Evolutionary conservation across 1,284 basidiomycete genomes (phyloP), one percentile per base, ranked within the genome.

Genomic region (Coniferiporia weirii): DNA sequence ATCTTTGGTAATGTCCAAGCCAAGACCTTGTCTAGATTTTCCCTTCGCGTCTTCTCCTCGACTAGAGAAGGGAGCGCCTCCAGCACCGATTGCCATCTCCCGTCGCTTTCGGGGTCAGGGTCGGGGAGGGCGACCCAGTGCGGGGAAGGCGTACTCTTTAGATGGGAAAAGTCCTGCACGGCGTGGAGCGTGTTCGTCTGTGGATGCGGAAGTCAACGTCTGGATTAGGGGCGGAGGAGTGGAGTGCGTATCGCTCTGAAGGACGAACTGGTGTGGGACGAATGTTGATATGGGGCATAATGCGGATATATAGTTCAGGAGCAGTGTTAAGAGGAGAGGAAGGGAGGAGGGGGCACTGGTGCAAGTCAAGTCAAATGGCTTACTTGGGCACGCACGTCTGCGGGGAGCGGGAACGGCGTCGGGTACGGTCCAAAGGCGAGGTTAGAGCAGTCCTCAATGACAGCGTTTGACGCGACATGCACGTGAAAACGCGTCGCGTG

Each of bases 161-260:
- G 87, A 70, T 93, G 91, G 20, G 89, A 89, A 68, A 93, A 93
- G 65, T 93, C 91, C 67, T 88, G 87, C 6, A 91, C 81, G 54
- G 53, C 36, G 38, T 49, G 49, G 52, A 48, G 43, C 51, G 52
- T 50, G 38, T 62, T 55, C 51, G 52, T 49, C 48, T 50, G 46
- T 2, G 15, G 38, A 12, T 40, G 38, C 27, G 27, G 27, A 27
- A 5, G 27, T 27, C 27, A 27, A 5, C 27, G 5, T 27, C 27
- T 27, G 27, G 5, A 3, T 27, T 5, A 27, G 27, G 27, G 27
- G 27, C 27, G 27, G 27, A 27, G 27, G 5, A 27, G 27, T 5
- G 27, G 27, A 27, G 5, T 27, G 27, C 2, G 27, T 5, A 27
- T 27, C 27, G 2, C 27, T 5, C 5, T 27, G 27, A 27, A 27